A percentile compares a stretch with the other conserved stretches of the same genome.
These are phyloP conservation scores for Colletotrichum karsti DNA, from an alignment of 2,329 filamentous ascomycete genomes.

Conservation along the genomic window DNA sequence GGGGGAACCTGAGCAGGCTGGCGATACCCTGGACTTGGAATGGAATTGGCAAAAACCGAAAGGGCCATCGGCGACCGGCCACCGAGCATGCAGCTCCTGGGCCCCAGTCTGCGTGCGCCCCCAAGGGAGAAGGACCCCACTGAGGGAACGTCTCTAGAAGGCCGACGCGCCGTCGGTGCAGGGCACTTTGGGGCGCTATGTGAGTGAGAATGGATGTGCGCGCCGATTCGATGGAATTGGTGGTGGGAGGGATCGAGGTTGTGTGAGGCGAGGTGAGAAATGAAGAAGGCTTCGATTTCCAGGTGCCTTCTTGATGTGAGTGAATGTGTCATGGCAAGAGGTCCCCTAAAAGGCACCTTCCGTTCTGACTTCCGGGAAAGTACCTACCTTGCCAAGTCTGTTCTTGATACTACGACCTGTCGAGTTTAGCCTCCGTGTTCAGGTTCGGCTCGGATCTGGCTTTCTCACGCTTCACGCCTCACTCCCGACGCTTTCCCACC, in stretches of 20 bases:
- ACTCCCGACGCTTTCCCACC: not conserved
- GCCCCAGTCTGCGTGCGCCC: not conserved
- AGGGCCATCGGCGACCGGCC: conserved; percentile 21
- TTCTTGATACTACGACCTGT: not conserved
- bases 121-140: not conserved
- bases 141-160: conserved; percentile 18
- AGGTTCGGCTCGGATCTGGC: not conserved
- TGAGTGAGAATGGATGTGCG: not conserved
- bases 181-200: not conserved
- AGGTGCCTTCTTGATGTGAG: no score
- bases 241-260: no score
- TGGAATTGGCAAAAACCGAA: not conserved
- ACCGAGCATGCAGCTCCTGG: conserved; percentile 26
- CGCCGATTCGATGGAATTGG: not conserved
- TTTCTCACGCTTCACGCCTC: conserved; percentile 1
- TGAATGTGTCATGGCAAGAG: no score
- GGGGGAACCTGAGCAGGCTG: not conserved
- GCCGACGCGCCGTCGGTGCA: not conserved
- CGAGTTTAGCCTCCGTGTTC: conserved; percentile 1
- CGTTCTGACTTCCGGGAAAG: not conserved
- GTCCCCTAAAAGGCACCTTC: no score
- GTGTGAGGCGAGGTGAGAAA: no score
- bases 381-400: not conserved
- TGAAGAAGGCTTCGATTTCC: no score
- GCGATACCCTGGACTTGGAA: not conserved